These are phyloP conservation scores for Hevea brasiliensis DNA, from an alignment of 345 rosid species.

Conservation along the genomic window DNA sequence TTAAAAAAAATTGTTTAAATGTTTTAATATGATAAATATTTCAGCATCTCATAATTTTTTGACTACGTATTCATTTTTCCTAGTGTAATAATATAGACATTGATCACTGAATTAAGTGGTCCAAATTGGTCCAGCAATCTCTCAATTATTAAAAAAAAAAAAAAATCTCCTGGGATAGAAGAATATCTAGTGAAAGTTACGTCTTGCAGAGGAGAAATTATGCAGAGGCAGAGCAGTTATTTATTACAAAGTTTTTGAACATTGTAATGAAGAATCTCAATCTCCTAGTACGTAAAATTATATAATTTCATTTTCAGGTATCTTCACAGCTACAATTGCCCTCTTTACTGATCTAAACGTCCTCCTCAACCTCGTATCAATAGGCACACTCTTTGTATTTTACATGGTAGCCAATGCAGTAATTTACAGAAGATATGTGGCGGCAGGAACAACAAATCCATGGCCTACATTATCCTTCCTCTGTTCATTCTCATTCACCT, in stretches of 20 bases:
- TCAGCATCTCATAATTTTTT: neutral
- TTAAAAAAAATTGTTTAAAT: too few species aligned
- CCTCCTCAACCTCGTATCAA: conserved; percentile 80
- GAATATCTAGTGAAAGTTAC: conserved; percentile 1
- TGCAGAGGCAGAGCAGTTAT: too few species aligned
- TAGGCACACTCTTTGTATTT: conserved; percentile 88
- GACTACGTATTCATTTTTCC: too few species aligned
- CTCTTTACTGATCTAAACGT: conserved; percentile 72
- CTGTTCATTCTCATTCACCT: conserved; percentile 51
- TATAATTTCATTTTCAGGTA: conserved; percentile 46
- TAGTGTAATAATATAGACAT: too few species aligned
- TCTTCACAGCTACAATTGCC: conserved; percentile 77
- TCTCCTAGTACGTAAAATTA: too few species aligned
- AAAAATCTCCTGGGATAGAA: neutral
- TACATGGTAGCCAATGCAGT: conserved; percentile 96
- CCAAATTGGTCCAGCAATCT: too few species aligned
- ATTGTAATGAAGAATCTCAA: too few species aligned
- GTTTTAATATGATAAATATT: too few species aligned
- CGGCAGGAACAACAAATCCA: conserved; percentile 60
- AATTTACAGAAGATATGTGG: conserved; percentile 71
- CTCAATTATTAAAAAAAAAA: too few species aligned
- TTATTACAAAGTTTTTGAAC: neutral
- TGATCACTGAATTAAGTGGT: too few species aligned
- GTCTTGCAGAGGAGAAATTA: too few species aligned
- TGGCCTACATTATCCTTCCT: conserved; percentile 80